Base-by-base conservation (phyloP, 2,329 filamentous ascomycete species). In the Madurella mycetomatis region DNA sequence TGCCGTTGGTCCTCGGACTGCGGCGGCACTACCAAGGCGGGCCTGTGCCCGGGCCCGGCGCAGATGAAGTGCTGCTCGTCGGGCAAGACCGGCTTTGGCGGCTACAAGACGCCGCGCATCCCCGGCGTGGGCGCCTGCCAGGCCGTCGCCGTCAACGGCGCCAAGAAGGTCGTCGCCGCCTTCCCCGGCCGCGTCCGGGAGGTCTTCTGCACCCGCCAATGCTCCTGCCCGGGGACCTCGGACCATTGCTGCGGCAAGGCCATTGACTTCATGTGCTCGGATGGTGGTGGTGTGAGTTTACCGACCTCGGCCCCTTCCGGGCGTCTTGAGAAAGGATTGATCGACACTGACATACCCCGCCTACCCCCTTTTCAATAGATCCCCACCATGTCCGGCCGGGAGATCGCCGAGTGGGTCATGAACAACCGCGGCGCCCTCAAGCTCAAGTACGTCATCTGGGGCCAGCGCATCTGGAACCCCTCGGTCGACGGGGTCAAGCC, bases 361-460 rank as follows among this genome's bases (percentile, higher is more conserved):
- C 25, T 25, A 25, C 34, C 9, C 8, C 13, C 2, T 31, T n/a
- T n/a, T n/a, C n/a, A 4, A 50, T n/a, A 74, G 72, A 54, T 61
- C 2, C 66, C 68, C 47, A 70, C 70, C 8, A 58, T 69, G 17
- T 70, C 70, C 1, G 75, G 75, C 9, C 66, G 67, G 18, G 65
- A 73, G 34, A 75, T 78, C 34, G 76, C 75, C 1, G 73, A 78
- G 61, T 78, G 75, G 73, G 67, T 73, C 19, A 77, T 77, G 76
- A 69, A 71, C 32, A 73, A 78, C 57, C 67, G 69, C 13, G 60
- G 43, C 25, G 37, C 64, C 5, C 67, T 76, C 8, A 70, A 72
- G 53, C 62, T 78, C 60, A 77, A 74, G 63, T 78, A 78, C 55
- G 70, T 78, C 46, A 78, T 77, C 59, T 78, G 74, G 74, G 76